Percentiles rank a stretch among this genome's conserved stretches.
Evolutionary conservation across 78 protist species (phyloP).

Genomic region (Chrysochromulina parva): DNA sequence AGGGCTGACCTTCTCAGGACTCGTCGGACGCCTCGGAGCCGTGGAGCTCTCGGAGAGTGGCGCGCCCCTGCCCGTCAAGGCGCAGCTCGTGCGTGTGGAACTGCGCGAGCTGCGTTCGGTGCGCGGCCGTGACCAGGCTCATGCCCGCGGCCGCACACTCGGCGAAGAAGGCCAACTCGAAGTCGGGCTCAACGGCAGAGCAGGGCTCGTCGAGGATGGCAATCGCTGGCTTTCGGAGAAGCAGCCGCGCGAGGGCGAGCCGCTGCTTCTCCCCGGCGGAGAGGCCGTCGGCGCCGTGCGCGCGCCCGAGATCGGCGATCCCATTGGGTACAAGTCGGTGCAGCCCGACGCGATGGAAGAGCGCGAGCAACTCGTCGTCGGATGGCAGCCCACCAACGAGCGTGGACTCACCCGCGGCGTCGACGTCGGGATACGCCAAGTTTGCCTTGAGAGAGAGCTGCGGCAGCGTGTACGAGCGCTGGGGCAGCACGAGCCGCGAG

Average conservation of each 20-base stretch:
- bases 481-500: not conserved
- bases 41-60: no score
- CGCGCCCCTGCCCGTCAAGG: not conserved
- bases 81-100: not conserved
- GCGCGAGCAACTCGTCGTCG: not conserved
- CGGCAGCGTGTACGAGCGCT: not conserved
- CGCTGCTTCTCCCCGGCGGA: conserved; percentile 18
- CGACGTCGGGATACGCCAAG: not conserved
- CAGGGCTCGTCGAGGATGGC: conserved; percentile 8
- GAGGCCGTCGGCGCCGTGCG: not conserved
- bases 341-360: not conserved
- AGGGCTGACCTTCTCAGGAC: no score
- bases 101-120: not conserved
- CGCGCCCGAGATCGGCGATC: no score
- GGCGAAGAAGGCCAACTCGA: not conserved
- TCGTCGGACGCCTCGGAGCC: no score
- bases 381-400: not conserved
- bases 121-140: not conserved
- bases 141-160: not conserved
- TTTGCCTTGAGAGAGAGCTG: not conserved
- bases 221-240: not conserved
- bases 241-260: conserved; percentile 10
- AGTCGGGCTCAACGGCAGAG: not conserved
- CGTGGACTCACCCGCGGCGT: not conserved
- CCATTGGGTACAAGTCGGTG: not conserved